Base-by-base conservation (phyloP, 768 basidiomycete species). In the Tricholoma flavovirens region DNA sequence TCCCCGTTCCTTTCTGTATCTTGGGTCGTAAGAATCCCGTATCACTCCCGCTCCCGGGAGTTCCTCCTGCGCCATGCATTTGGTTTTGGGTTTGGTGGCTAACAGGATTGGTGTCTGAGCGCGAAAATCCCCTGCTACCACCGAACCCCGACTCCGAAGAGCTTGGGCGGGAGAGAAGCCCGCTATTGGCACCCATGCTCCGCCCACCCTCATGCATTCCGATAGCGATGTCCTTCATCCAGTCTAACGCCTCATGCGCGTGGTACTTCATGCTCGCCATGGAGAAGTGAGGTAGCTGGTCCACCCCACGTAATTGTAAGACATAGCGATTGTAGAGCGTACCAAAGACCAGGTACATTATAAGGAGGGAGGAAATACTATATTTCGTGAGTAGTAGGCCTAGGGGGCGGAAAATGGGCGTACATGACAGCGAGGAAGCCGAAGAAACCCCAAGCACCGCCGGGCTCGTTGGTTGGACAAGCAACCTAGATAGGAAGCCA, bases 241-340 rank as follows among this genome's bases (percentile, higher is more conserved):
- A 79, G 54, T 78, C 77, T 32, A 69, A 49, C 0, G 73, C 77
- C 62, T 80, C 76, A 17, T 59, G 57, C 9, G 66, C 69, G 61
- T 81, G 79, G 58, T 82, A 81, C 58, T 67, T 69, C 76, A 79
- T 76, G 61, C 76, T 72, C 50, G 78, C 73, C n/a, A 79, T 43
- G 8, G 79, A 77, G 62, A 86, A 83, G 56, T 80, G 81, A 11
- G 90, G 90, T 33, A 93, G 75, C 64, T 87, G 85, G 60, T 90
- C 86, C 53, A 82, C 74, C 1, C 92, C 90, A 15, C 81, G 79
- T 24, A 84, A 81, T 55, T 80, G 77, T 9, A 93, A 84, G 50
- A 87, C 84, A 65, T 80, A 88, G 57, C 85, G 84, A 66, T 90
- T 91, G 73, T 93, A 93, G 10, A 90, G 66, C 11, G 83, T 84